Base-by-base conservation (phyloP, 2,329 filamentous ascomycete genomes). In the Aspergillus sp. region DNA sequence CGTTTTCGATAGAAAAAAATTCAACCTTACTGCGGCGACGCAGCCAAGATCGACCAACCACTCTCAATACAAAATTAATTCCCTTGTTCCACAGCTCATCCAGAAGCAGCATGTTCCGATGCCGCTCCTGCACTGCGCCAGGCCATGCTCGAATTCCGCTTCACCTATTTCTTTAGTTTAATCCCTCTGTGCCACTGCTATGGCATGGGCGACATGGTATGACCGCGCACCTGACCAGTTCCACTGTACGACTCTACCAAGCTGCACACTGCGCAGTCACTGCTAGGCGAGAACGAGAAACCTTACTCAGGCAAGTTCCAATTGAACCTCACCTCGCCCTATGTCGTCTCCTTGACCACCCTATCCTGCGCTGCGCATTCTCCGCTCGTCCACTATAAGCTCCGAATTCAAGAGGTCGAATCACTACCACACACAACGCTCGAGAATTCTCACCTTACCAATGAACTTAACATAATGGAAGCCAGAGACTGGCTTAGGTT, bases 161-260 rank as follows among this genome's bases (percentile, higher is more conserved):
- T n/a, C 19, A 43, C 4, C 11, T 17, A 43, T 21, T 17, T 12
- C n/a, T 43, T 40, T 14, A n/a, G 37, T 17, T 40, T 14, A 6
- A 7, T 40, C 37, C 37, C 15, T 27, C 43, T 21, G 21, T 45
- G 43, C 23, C 27, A 17, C n/a, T 47, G 23, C 21, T 41, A 21
- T 41, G 48, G 21, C n/a, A 39, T 51, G 14, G 8, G 23, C 17
- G 12, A 21, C 21, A 50, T 43, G 49, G 44, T 48, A 54, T 41
- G 44, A 54, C 44, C 25, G 27, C 25, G 50, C 50, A 53, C 50
- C 50, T 45, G 50, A 52, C 49, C 40, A 45, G 19, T 27, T n/a
- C 19, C 44, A 48, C 31, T 49, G 45, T 33, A 31, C 44, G 40
- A 31, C 51, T 35, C 31, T 19, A 21, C 45, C n/a, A 35, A 35